A percentile compares a stretch with the other conserved stretches of the same genome.
These are phyloP conservation scores for Didymella sp. DNA, from an alignment of 2,329 filamentous ascomycete species.

Conservation along the genomic window DNA sequence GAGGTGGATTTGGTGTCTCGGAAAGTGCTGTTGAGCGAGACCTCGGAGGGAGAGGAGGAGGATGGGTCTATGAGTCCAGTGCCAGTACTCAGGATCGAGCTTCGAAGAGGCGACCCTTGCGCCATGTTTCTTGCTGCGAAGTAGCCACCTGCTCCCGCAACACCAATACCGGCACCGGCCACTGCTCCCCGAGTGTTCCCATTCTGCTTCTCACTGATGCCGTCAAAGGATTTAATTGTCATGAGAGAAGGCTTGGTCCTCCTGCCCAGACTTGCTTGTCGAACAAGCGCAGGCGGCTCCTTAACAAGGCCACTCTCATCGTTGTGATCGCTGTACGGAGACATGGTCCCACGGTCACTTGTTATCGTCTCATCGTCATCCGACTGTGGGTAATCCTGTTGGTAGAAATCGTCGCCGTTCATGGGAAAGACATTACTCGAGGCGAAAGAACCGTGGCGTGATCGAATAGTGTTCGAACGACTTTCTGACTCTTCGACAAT, in stretches of 20 bases:
- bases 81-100: conserved; percentile 39
- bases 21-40: conserved; percentile 43
- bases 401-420: conserved; percentile 51
- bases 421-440: conserved; percentile 59
- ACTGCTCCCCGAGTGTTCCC: conserved; percentile 26
- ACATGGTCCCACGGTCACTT: conserved; percentile 41
- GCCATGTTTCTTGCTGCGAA: conserved; percentile 19
- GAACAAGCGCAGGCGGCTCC: conserved; percentile 38
- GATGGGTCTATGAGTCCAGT: conserved; percentile 45
- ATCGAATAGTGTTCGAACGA: conserved; percentile 52
- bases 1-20: conserved; percentile 28
- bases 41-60: conserved; percentile 40
- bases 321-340: conserved; percentile 43
- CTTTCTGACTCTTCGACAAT: conserved; percentile 58
- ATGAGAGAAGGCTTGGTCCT: conserved; percentile 57
- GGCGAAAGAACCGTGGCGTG: conserved; percentile 54
- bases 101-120: conserved; percentile 35
- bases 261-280: conserved; percentile 58
- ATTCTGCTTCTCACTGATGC: conserved; percentile 33
- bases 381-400: conserved; percentile 43
- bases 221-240: conserved; percentile 55
- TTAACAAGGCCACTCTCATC: conserved; percentile 50
- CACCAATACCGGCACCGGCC: conserved; percentile 24
- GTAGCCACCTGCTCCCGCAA: conserved; percentile 21
- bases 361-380: conserved; percentile 50